phyloP scores from a whole-genome alignment of 2,329 filamentous ascomycete species.

The Aspergillus pseudoglaucus region DNA sequence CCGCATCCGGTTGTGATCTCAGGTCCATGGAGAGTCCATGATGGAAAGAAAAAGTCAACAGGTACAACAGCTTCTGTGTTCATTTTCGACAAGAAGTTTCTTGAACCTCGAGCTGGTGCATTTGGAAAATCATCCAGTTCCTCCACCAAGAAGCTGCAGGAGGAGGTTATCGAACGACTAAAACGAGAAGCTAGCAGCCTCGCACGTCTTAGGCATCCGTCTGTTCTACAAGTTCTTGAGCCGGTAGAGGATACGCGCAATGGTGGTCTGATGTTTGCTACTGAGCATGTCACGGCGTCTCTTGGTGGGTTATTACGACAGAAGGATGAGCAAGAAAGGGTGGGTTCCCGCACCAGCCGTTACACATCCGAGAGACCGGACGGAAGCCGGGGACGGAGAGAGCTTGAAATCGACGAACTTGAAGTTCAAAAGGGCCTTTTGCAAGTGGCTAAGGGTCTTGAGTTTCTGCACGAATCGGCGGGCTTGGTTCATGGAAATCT shows the following conservation, averaged over 20 bases:
- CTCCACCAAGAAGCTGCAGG: conserved; percentile 70
- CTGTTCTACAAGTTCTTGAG: conserved; percentile 84
- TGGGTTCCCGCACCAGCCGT: conserved; percentile 65
- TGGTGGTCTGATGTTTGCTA: conserved; percentile 91
- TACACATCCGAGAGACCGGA: conserved; percentile 76
- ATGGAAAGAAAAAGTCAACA: conserved; percentile 93
- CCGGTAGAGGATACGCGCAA: conserved; percentile 90
- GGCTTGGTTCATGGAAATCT: conserved; percentile 90
- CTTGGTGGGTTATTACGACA: conserved; percentile 73
- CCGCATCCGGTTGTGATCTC: conserved; percentile 69
- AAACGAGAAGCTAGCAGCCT: conserved; percentile 88
- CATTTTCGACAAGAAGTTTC: conserved; percentile 81
- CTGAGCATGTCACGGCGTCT: conserved; percentile 85
- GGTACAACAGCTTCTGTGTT: conserved; percentile 87
- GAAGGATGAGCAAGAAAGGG: conserved; percentile 81
- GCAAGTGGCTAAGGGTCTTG: conserved; percentile 86
- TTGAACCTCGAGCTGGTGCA: conserved; percentile 63
- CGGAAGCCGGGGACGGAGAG: conserved; percentile 64
- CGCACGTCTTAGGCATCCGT: conserved; percentile 82
- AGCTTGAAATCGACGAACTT: conserved; percentile 90
- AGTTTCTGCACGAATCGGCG: conserved; percentile 93
- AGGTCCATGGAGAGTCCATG: conserved; percentile 95
- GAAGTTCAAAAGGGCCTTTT: conserved; percentile 95
- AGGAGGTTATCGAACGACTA: conserved; percentile 84
- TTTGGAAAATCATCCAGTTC: conserved; percentile 56